A percentile compares a stretch with the other conserved stretches of the same genome.
These are phyloP conservation scores for Aspergillus ochraceus DNA, from an alignment of 2,329 filamentous ascomycete species.

Conservation along the genomic window DNA sequence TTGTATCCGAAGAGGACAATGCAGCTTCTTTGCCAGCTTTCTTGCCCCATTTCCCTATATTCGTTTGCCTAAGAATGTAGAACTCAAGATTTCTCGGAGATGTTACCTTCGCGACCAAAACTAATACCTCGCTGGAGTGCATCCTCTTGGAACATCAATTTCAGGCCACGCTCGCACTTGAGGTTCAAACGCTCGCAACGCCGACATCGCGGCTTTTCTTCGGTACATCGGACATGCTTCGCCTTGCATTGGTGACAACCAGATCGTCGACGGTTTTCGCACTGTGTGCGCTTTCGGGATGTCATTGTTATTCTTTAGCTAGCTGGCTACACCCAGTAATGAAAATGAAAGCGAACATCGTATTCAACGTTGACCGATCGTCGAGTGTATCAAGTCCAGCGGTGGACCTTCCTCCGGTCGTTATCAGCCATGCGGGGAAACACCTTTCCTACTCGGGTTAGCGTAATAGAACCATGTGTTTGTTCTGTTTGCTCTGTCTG, in stretches of 20 bases:
- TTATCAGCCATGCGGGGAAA: background rate
- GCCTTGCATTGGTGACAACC: conserved; percentile 29
- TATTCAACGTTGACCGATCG: too few relatives aligned
- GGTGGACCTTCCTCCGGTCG: too few relatives aligned
- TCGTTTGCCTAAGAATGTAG: background rate
- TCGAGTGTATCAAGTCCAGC: too few relatives aligned
- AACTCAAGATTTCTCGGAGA: background rate
- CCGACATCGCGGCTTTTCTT: conserved; percentile 28
- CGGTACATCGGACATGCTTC: conserved; percentile 32
- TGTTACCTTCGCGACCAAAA: conserved; percentile 26
- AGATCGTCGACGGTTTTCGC: conserved; percentile 24
- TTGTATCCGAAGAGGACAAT: conserved; percentile 6
- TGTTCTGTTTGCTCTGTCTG: too few relatives aligned
- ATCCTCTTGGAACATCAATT: conserved; percentile 31
- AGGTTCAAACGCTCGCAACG: conserved; percentile 28
- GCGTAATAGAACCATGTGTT: too few relatives aligned
- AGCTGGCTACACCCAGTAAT: too few relatives aligned
- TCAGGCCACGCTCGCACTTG: conserved; percentile 25
- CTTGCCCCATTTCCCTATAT: conserved; percentile 10
- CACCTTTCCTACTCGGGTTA: background rate
- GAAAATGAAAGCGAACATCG: too few relatives aligned
- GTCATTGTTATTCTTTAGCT: background rate
- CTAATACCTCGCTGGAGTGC: conserved; percentile 29
- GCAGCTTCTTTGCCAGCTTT: conserved; percentile 2
- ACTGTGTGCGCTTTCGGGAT: background rate